phyloP scores from a whole-genome alignment of 148 eudicot genomes.

The Chenopodium album region DNA sequence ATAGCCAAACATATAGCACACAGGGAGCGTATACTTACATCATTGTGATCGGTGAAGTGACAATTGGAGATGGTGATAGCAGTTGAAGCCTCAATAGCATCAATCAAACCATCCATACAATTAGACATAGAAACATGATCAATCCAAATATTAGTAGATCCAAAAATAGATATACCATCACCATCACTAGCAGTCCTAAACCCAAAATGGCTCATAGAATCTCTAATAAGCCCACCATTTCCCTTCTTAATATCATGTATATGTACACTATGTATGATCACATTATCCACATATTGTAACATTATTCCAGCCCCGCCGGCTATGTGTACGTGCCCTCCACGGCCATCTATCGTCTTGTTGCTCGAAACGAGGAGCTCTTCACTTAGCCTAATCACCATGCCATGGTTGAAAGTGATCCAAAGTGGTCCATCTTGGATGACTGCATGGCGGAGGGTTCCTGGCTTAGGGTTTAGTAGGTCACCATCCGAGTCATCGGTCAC shows the following conservation, averaged over 20 bases:
- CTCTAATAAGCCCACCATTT: conserved; percentile 43
- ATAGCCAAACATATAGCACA: too few relatives aligned
- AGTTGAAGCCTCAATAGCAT: conserved; percentile 45
- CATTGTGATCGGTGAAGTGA: conserved; percentile 52
- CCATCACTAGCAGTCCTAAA: conserved; percentile 41
- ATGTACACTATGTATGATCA: conserved; percentile 42
- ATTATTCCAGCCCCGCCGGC: conserved; percentile 49
- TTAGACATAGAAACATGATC: conserved; percentile 57
- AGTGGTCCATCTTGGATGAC: conserved; percentile 47
- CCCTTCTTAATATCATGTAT: conserved; percentile 43
- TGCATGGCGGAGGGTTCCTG: conserved; percentile 52
- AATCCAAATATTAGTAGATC: conserved; percentile 48
- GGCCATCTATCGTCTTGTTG: conserved; percentile 53
- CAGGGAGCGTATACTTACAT: conserved; percentile 29
- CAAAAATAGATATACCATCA: conserved; percentile 52
- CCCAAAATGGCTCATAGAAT: conserved; percentile 41
- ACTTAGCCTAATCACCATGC: conserved; percentile 39
- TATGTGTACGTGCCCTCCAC: conserved; percentile 44
- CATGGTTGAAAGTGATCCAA: conserved; percentile 45
- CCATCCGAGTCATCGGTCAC: conserved; percentile 40
- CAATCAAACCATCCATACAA: conserved; percentile 49
- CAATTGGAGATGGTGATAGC: conserved; percentile 58
- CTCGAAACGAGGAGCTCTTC: conserved; percentile 45
- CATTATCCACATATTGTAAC: conserved; percentile 44
- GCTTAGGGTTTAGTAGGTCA: conserved; percentile 50